Base-by-base conservation (phyloP, 2,329 filamentous ascomycete species). In the Diaporthe longicolla region DNA sequence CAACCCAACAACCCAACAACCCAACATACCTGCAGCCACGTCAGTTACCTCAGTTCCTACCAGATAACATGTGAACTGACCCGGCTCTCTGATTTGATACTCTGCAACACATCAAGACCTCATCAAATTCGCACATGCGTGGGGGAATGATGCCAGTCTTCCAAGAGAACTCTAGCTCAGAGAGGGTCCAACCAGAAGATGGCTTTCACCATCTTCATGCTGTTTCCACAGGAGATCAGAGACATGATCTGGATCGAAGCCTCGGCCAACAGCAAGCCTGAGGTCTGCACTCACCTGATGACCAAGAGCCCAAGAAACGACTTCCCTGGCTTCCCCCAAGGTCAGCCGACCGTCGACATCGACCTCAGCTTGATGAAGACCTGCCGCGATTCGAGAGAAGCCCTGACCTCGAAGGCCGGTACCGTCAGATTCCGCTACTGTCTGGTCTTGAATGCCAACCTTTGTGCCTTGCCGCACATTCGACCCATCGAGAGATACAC, bases 401-500 rank as follows among this genome's bases (percentile, higher is more conserved):
- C 26, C 45, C n/a, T 68, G 2, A 35, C n/a, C 13, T 68, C 63
- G 5, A 37, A 26, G 24, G 11, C 21, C 0, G 43, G 45, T 13
- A 32, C 29, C 4, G 63, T 50, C 21, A 48, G 29, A 17, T 54
- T 68, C 32, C 48, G 63, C 29, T 68, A 54, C 48, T 68, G 45
- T 26, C 45, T 19, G 29, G 29, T 32, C 29, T 32, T 32, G 29
- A 32, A 13, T 7, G 17, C 21, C 21, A 68, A 54, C n/a, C n/a
- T n/a, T n/a, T 17, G 35, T 68, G 32, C 45, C 45, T 48, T 68
- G 63, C 48, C 65, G 65, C 10, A n/a, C 29, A n/a, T 54, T 69
- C 21, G 17, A 69, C 32, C 65, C 65, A 9, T n/a, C 32, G 19
- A 48, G 54, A 11, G 65, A 69, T 35, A 68, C 32, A 6, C 48